Evolutionary conservation across 495 filamentous ascomycete species (phyloP).

Genomic region (Tuber melanosporum): DNA sequence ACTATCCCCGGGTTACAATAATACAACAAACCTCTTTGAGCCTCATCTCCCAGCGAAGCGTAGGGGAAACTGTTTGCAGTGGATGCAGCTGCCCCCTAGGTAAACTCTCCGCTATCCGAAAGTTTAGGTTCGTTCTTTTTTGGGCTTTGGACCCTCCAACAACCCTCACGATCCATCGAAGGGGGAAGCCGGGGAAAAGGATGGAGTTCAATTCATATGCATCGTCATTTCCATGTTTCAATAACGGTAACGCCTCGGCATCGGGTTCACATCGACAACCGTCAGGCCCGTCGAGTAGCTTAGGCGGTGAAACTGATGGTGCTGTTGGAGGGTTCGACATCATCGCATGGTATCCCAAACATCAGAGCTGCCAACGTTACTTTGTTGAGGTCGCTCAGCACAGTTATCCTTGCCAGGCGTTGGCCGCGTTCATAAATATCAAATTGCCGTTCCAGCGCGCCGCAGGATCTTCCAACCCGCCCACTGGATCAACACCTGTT

Average conservation of each 20-base stretch:
- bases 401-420: slow-evolving; percentile 70
- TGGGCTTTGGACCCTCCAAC: not conserved
- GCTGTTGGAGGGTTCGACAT: slow-evolving; percentile 59
- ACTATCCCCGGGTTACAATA: not conserved
- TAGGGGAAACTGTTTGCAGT: not conserved
- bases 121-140: not conserved
- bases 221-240: not conserved
- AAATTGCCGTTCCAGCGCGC: slow-evolving; percentile 59
- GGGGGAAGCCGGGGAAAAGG: not conserved
- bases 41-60: not conserved
- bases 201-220: not conserved
- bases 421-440: slow-evolving; percentile 89
- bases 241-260: slow-evolving; percentile 6
- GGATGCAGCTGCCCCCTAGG: not conserved
- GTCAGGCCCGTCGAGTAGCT: not conserved
- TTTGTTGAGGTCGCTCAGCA: slow-evolving; percentile 92
- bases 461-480: slow-evolving; percentile 38
- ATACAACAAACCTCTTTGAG: not conserved
- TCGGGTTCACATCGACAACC: not conserved
- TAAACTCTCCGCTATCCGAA: not conserved
- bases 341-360: slow-evolving; percentile 87
- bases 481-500: slow-evolving; percentile 38
- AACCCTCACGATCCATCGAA: not conserved
- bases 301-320: slow-evolving; percentile 19
- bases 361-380: slow-evolving; percentile 85